A percentile compares a stretch with the other conserved stretches of the same genome.
phyloP scores from a whole-genome alignment of 176 grass and related monocot genomes.

The Zoysia pacifica region DNA sequence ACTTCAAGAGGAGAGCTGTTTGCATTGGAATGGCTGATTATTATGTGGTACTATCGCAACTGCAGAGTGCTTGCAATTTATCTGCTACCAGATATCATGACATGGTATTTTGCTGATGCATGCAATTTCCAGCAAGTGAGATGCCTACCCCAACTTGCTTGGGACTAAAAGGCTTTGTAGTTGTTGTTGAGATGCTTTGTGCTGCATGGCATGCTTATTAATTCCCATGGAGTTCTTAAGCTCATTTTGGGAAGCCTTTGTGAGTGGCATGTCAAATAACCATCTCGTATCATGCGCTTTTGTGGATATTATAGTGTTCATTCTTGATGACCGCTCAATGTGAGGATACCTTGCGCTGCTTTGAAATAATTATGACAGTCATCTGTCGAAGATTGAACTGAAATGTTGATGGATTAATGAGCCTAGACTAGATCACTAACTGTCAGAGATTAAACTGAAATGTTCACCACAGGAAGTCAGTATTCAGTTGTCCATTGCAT shows the following conservation, averaged over 20 bases:
- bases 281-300: neutral
- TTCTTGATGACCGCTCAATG: neutral
- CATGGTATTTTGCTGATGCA: no score
- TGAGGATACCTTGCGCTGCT: neutral
- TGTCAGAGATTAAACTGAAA: neutral
- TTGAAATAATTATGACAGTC: neutral
- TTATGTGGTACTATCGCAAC: neutral
- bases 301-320: neutral
- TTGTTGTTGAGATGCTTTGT: neutral
- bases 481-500: neutral
- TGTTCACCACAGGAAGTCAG: neutral
- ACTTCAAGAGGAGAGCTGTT: neutral
- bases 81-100: no score
- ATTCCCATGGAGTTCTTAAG: neutral
- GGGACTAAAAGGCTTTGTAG: no score
- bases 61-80: no score
- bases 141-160: no score
- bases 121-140: no score
- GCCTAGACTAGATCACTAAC: neutral
- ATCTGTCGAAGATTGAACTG: neutral
- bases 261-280: neutral
- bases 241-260: neutral
- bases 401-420: constrained; percentile 7
- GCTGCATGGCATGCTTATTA: neutral
- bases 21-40: constrained; percentile 18